phyloP scores from a whole-genome alignment of 2,329 filamentous ascomycete genomes.

The Mycosphaerella sp. region DNA sequence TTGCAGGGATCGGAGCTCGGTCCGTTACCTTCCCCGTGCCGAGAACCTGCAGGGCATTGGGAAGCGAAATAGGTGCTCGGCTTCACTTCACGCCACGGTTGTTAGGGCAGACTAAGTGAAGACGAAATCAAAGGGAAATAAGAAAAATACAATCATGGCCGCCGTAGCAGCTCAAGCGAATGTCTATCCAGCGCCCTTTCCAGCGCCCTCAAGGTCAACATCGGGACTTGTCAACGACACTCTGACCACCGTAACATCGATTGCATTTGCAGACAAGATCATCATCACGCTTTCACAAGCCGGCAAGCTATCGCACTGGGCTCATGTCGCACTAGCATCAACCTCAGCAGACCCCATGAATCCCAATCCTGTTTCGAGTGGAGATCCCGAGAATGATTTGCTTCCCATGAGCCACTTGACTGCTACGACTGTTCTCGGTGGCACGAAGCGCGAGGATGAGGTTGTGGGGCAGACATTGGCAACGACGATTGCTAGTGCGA shows the following conservation, averaged over 20 bases:
- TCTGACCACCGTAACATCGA: slow-evolving; percentile 63
- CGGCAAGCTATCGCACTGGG: slow-evolving; percentile 86
- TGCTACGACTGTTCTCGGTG: slow-evolving; percentile 79
- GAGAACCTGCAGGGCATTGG: neutral
- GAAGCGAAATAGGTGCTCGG: neutral
- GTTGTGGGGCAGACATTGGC: slow-evolving; percentile 76
- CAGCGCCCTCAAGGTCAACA: slow-evolving; percentile 34
- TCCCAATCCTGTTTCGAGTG: slow-evolving; percentile 48
- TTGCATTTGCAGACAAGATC: slow-evolving; percentile 84
- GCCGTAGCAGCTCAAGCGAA: slow-evolving; percentile 18
- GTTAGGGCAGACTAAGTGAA: too few species aligned
- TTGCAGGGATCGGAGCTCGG: neutral
- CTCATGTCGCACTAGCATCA: slow-evolving; percentile 72
- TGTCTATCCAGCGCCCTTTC: slow-evolving; percentile 53
- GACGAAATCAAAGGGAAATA: neutral
- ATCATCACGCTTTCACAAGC: slow-evolving; percentile 82
- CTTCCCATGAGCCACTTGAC: slow-evolving; percentile 78
- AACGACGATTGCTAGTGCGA: slow-evolving; percentile 76
- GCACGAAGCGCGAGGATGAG: slow-evolving; percentile 71
- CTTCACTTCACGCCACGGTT: too few species aligned
- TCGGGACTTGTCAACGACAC: slow-evolving; percentile 60
- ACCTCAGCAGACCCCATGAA: slow-evolving; percentile 57
- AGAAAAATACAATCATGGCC: too few species aligned
- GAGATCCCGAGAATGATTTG: slow-evolving; percentile 44
- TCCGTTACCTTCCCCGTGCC: neutral